Base-by-base conservation (phyloP, 768 basidiomycete genomes). In the Saitozyma sp. region DNA sequence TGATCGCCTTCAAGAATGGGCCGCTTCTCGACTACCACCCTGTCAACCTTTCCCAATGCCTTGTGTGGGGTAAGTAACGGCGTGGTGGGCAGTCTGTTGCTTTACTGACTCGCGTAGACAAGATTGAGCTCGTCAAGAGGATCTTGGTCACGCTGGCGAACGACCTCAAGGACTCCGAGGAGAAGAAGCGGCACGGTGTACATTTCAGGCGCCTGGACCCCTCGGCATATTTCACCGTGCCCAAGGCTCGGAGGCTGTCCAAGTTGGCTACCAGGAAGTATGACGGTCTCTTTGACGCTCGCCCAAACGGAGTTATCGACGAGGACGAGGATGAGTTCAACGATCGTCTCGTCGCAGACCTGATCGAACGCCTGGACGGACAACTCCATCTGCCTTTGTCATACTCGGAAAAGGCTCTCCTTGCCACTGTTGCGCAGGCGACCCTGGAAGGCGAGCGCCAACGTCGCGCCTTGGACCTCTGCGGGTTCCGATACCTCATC, bases 21-120 rank as follows among this genome's bases (percentile, higher is more conserved):
- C 93, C 95, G 4, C 80, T 97, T 42, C 85, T 87, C 16, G 91
- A 96, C 78, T 93, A 91, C 77, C 92, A 97, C 80, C 94, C 95
- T 4, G 91, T 94, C 73, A 88, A 95, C 84, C 77, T 98, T 16
- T 80, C 93, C 11, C 94, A 97, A 73, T 95, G 92, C 74, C 82
- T 97, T 58, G 81, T 96, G 8, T 95, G 92, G 93, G 89, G 94
- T 94, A 68, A 60, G 86, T 75, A 53, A 5, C 5, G 29, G 29
- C 5, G 42, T 6, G 29, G 37, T 45, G n/a, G 11, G 17, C n/a
- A 8, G 14, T 48, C 6, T 48, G 3, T 48, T 3, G 14, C 46
- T 48, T 6, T 2, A 3, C 17, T 48, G 46, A 14, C 14, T 14
- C 51, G 38, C 13, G 38, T 14, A 39, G 92, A 87, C 45, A 95